Conservation (phyloP, 2,329 filamentous ascomycete species). For the Samsoniella hepiali region DNA sequence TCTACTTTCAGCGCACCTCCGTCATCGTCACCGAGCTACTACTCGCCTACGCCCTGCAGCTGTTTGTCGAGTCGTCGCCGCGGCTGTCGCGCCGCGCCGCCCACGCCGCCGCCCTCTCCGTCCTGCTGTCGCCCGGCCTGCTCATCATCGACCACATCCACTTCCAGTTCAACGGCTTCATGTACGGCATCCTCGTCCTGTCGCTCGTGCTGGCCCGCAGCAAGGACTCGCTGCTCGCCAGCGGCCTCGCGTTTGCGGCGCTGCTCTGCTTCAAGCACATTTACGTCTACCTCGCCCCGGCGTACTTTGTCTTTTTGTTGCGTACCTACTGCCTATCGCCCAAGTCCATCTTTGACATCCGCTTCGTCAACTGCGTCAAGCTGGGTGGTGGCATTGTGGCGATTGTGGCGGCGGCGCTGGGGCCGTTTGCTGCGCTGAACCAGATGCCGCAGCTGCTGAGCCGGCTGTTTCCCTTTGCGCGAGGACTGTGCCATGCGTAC, state of each 20-base stretch:
- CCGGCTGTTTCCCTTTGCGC: conserved; percentile 87
- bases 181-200: conserved; percentile 86
- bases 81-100: conserved; percentile 66
- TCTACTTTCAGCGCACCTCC: conserved; percentile 89
- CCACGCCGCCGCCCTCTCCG: conserved; percentile 82
- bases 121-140: conserved; percentile 86
- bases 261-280: conserved; percentile 97
- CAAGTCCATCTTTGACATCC: conserved; percentile 71
- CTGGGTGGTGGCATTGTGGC: conserved; percentile 68
- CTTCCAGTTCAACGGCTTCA: conserved; percentile 97
- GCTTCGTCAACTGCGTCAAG: conserved; percentile 77
- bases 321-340: conserved; percentile 82
- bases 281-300: conserved; percentile 91
- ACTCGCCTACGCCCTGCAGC: conserved; percentile 75
- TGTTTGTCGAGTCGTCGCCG: conserved; percentile 72
- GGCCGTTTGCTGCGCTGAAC: conserved; percentile 76
- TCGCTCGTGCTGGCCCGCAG: conserved; percentile 81
- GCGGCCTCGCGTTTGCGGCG: conserved; percentile 78
- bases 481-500: conserved; percentile 93
- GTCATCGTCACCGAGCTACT: conserved; percentile 84
- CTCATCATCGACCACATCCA: conserved; percentile 98
- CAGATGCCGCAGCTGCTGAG: conserved; percentile 82
- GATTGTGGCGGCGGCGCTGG: conserved; percentile 79
- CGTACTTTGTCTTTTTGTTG: conserved; percentile 93
- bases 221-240: conserved; percentile 69